phyloP scores from a whole-genome alignment of 352 stramenopile genomes.

The Pythium aquatile region DNA sequence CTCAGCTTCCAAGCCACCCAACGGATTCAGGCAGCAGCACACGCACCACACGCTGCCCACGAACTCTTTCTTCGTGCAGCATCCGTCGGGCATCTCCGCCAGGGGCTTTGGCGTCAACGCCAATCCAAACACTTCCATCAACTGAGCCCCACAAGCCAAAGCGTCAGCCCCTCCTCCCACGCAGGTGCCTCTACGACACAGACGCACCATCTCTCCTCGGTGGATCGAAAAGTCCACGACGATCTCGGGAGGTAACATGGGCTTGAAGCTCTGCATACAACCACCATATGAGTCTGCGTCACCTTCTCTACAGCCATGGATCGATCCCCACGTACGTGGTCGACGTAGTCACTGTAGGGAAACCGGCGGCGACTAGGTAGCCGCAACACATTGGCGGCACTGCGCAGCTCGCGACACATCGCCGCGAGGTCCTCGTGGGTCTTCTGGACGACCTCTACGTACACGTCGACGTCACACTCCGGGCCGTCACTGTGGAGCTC shows the following conservation, averaged over 20 bases:
- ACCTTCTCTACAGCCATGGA: not conserved
- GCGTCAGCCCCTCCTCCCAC: no score
- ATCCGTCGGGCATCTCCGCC: conserved; percentile 55
- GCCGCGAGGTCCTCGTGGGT: conserved; percentile 45
- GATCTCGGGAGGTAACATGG: conserved; percentile 62
- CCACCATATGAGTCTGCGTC: not conserved
- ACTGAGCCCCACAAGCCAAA: conserved; percentile 29
- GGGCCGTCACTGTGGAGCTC: conserved; percentile 39
- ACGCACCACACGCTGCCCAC: conserved; percentile 75
- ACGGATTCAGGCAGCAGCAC: not conserved
- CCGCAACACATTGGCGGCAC: conserved; percentile 65
- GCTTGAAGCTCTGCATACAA: conserved; percentile 57
- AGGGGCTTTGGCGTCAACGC: conserved; percentile 52
- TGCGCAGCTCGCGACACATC: conserved; percentile 68
- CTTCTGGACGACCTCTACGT: conserved; percentile 48
- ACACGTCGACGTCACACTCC: conserved; percentile 53
- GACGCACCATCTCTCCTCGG: conserved; percentile 64
- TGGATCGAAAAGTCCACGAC: conserved; percentile 86
- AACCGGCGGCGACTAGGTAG: conserved; percentile 76
- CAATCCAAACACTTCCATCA: conserved; percentile 74
- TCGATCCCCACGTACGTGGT: conserved; percentile 51
- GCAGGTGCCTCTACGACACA: no score
- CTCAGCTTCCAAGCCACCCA: not conserved
- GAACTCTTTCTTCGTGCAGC: conserved; percentile 77
- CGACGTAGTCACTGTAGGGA: conserved; percentile 75